phyloP scores from a whole-genome alignment of 345 rosid species.

The Rhodomyrtus tomentosa region DNA sequence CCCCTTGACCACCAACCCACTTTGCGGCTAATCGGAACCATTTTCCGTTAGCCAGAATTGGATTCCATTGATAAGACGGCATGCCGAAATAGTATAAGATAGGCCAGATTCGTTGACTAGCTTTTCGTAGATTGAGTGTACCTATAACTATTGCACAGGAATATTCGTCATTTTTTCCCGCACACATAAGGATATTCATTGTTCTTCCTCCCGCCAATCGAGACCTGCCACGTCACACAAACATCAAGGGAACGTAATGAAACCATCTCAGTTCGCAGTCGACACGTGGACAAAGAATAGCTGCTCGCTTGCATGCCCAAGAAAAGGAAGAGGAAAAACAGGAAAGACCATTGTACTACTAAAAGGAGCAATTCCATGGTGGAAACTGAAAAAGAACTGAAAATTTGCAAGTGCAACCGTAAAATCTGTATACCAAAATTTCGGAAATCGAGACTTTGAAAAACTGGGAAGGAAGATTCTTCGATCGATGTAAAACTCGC shows the following conservation, averaged over 20 bases:
- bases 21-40: neutral
- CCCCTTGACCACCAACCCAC: neutral
- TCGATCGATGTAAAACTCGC: neutral
- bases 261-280: neutral
- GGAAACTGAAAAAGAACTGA: neutral
- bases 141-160: neutral
- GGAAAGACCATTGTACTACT: neutral
- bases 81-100: rapidly evolving
- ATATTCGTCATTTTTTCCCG: neutral
- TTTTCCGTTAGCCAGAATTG: neutral
- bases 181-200: neutral
- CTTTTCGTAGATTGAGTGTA: neutral
- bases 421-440: neutral
- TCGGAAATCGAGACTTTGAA: neutral
- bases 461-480: neutral
- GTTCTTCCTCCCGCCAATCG: neutral
- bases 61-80: neutral
- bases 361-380: neutral
- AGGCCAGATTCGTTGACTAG: neutral
- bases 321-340: neutral
- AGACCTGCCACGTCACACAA: neutral
- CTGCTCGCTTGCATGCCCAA: neutral
- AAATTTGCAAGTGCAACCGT: neutral
- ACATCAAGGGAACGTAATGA: rapidly evolving
- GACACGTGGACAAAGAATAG: neutral